Base-by-base conservation (phyloP, 345 rosid genomes). In the Carallia brachiata region DNA sequence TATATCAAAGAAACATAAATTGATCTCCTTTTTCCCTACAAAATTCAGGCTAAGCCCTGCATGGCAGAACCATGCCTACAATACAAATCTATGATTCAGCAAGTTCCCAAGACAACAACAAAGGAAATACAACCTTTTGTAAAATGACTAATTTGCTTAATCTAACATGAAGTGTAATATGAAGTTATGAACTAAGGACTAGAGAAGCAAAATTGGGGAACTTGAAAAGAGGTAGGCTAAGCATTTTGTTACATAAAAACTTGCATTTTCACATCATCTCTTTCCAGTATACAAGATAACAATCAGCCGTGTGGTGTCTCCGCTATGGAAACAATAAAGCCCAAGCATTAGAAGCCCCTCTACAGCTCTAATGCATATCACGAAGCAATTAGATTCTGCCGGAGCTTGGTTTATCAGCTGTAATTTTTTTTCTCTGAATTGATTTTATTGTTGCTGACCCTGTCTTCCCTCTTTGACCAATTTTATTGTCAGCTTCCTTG, bases 381-480 rank as follows among this genome's bases (percentile, higher is more conserved):
- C 61, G 15, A 9, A 28, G 23, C 23, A 23, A 18, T 75, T 58
- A 69, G 10, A 66, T 69, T 69, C 67, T 69, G 55, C 61, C 62
- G 10, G 47, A 70, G 58, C 70, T 52, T 17, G 71, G 68, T 65
- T 70, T 77, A 52, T 70, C 71, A 19, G 69, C 27, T 44, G 53
- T 63, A 19, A 40, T 27, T 48, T 55, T 61, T 72, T 74, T 81
- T 69, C 75, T 70, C 64, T 15, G 78, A 39, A 67, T 23, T 23
- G 23, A 23, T 23, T 23, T 58, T 19, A 84, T 60, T 19, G n/a
- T 52, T n/a, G 68, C 60, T 1, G 82, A 61, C 39, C 61, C 74
- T 60, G 74, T 79, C 63, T 67, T 75, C 60, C 36, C 75, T 65
- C 55, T 76, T 36, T 62, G 70, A 63, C 62, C 77, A 57, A 19